These are phyloP conservation scores for Colletotrichum navitas DNA, from an alignment of 2,329 filamentous ascomycete genomes.

Conservation along the genomic window DNA sequence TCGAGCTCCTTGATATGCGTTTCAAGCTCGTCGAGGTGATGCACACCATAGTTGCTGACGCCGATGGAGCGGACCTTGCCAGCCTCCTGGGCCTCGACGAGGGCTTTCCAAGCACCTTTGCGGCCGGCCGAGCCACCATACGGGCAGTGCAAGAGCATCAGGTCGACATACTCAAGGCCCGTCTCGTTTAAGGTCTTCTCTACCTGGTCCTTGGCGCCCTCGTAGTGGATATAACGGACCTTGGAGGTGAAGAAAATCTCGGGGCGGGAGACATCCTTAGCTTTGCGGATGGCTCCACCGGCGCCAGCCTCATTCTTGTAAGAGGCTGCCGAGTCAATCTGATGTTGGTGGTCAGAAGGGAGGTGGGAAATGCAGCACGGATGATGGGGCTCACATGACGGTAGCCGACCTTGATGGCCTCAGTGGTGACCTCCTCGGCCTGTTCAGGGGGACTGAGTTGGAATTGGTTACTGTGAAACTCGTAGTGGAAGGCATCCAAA, in stretches of 20 bases:
- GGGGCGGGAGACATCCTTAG: constrained; percentile 57
- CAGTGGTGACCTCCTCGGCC: constrained; percentile 55
- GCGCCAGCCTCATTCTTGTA: constrained; percentile 65
- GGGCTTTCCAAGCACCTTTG: constrained; percentile 71
- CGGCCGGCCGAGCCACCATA: constrained; percentile 68
- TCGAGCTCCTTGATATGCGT: constrained; percentile 72
- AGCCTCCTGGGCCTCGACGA: constrained; percentile 73
- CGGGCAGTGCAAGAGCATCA: constrained; percentile 73
- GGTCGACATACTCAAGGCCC: constrained; percentile 75
- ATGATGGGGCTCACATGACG: constrained; percentile 58
- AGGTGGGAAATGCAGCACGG: not conserved
- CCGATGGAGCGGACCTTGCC: constrained; percentile 73
- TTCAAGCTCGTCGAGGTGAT: constrained; percentile 72
- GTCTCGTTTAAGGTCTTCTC: constrained; percentile 72
- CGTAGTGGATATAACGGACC: constrained; percentile 66
- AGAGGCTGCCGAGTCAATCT: constrained; percentile 67
- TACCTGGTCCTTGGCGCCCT: constrained; percentile 73
- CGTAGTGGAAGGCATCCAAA: not conserved
- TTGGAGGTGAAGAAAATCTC: constrained; percentile 70
- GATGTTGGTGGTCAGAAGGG: constrained; percentile 9
- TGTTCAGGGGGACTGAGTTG: constrained; percentile 50
- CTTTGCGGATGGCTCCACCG: constrained; percentile 58
- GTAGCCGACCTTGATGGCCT: constrained; percentile 65
- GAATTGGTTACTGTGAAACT: not conserved
- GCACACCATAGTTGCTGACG: constrained; percentile 74